Conservation (phyloP, 2,329 filamentous ascomycete species). For the Pseudocercospora fijiensis region DNA sequence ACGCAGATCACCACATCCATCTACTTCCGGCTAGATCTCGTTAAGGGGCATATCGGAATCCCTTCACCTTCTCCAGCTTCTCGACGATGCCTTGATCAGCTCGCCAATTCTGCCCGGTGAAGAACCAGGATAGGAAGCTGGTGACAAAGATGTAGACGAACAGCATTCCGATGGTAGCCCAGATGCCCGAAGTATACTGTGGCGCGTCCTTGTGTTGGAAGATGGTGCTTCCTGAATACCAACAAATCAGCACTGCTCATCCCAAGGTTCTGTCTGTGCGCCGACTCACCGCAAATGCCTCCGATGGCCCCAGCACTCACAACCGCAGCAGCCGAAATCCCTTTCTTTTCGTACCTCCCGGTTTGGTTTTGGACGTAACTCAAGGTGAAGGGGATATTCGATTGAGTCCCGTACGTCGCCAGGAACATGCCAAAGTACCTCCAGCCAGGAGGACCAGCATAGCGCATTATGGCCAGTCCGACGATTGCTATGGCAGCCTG, state of each 20-base stretch:
- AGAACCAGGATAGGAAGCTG: conserved; percentile 4
- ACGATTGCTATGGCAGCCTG: conserved; percentile 64
- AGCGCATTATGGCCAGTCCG: conserved; percentile 71
- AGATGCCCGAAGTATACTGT: conserved; percentile 16
- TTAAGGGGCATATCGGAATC: conserved; percentile 4
- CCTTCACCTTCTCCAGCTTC: conserved; percentile 8
- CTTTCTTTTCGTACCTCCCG: conserved; percentile 32
- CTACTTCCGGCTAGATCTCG: neutral
- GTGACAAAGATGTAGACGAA: conserved; percentile 14
- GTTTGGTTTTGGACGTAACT: conserved; percentile 54
- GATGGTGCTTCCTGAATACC: neutral
- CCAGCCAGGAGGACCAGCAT: conserved; percentile 54
- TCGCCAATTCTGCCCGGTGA: conserved; percentile 2
- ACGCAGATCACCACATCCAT: neutral
- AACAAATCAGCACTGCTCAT: neutral
- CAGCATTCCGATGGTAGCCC: conserved; percentile 9
- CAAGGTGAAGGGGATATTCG: conserved; percentile 69
- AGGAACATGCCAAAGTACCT: conserved; percentile 75
- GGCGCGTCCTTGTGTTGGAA: conserved; percentile 17
- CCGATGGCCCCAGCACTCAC: conserved; percentile 42
- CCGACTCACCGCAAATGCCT: conserved; percentile 5
- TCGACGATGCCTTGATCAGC: conserved; percentile 1
- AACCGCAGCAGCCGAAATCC: conserved; percentile 31
- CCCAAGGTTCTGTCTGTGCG: neutral
- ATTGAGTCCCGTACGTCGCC: conserved; percentile 69